Evolutionary conservation across 768 basidiomycete species (phyloP), one percentile per base, ranked within the genome.

Genomic region (Melanogaster broomeanus): DNA sequence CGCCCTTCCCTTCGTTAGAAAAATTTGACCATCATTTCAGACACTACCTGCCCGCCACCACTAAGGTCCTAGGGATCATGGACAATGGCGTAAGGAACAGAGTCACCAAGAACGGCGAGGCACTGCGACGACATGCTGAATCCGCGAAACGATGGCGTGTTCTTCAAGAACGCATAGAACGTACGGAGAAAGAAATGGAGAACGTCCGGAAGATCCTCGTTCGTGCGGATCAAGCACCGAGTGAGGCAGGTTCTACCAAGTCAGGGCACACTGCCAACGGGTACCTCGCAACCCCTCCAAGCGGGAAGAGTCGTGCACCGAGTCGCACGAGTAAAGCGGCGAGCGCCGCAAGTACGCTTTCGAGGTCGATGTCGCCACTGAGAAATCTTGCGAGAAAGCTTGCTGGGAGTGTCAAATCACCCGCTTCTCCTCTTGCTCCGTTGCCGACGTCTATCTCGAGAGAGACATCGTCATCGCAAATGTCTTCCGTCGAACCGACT

Each of bases 101-200:
- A 49, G 87, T 93, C 6, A 98, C 95, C 19, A 95, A 93, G 80
- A 98, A 98, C 57, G 96, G 96, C 1, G 96, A 98, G 73, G 93
- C 93, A 30, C 72, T 98, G 43, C 80, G 95, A 53, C 77, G 93
- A 59, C 91, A 92, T 65, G 88, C 89, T 3, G 95, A 97, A 62
- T 92, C 92, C 55, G 88, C 87, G 18, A 84, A 88, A 58, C 80
- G 92, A 43, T 97, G 93, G 93, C 79, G 80, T 54, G 84, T 79
- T 57, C 74, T 97, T 30, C 80, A 80, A 55, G 90, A 93, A 48
- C 82, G 90, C 45, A 93, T 97, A 59, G 63, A 79, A 19, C 77
- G 89, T 50, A 90, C 91, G 11, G 92, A 95, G 59, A 71, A 75
- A 24, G 92, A 94, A 56, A 90, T 97, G 89, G 85, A 87, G 54